Evolutionary conservation across 345 rosid genomes (phyloP), one percentile per base, ranked within the genome.

Genomic region (Aegle marmelos): DNA sequence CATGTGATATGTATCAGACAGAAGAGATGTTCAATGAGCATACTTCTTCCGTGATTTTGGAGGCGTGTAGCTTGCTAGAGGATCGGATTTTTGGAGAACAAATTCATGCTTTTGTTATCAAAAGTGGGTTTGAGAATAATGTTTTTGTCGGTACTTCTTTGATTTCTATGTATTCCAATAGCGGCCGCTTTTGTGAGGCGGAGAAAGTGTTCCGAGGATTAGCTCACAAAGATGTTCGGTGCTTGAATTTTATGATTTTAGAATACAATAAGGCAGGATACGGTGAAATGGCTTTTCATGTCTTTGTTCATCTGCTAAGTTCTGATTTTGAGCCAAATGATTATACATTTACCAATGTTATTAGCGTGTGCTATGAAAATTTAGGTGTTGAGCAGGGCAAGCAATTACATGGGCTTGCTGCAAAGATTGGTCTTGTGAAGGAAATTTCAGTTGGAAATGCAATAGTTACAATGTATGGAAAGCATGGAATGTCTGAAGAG

Each of bases 391-490:
- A 76, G 59, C 82, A 78, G 59, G 84, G 84, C n/a, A 78, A 66
- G 45, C 88, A 85, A 69, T 70, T 85, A 59, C 88, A 82, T 22
- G 88, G 84, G 57, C 68, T 82, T 58, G 82, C 79, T 10, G 61
- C 73, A 24, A 82, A 85, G 80, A 76, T 25, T 34, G 81, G 86
- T 76, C 36, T 78, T 16, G n/a, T 34, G 57, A 71, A 34, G 61
- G 73, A 79, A 73, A 76, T 76, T 30, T 81, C 85, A 21, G 76
- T 86, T 68, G 83, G 76, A 76, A 85, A 86, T 79, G 85, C 86
- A 30, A 25, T 81, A 30, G 76, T 86, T 73, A 73, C 76, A 11
- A 76, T 86, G 88, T 86, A 83, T 68, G 80, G 68, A 66, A 76
- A 69, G 65, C 37, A 65, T 76, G 90, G 83, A 14, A 74, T 67